Conservation (phyloP, 805 yeast genomes). For the Naumovozyma castellii region DNA sequence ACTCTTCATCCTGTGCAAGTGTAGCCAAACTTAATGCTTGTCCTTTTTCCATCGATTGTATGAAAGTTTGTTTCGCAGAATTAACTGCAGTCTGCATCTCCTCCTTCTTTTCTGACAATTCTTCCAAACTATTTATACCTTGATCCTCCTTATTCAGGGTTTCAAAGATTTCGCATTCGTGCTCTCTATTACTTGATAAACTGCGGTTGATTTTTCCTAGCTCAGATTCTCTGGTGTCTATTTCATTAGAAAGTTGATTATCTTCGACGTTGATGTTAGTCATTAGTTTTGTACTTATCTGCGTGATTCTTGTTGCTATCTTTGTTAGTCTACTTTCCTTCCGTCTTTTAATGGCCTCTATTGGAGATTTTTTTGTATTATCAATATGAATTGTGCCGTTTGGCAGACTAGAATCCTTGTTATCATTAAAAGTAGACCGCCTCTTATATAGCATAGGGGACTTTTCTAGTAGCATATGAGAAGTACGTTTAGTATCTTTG, state of each 20-base stretch:
- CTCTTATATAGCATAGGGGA: slow-evolving; percentile 29
- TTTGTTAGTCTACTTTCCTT: slow-evolving; percentile 2
- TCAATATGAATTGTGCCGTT: no score
- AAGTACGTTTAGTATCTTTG: slow-evolving; percentile 10
- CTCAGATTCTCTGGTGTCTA: slow-evolving; percentile 8
- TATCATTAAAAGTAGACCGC: slow-evolving; percentile 18
- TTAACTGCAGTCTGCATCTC: slow-evolving; percentile 4
- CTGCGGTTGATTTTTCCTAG: neutral
- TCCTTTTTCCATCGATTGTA: slow-evolving; percentile 44
- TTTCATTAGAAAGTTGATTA: slow-evolving; percentile 9
- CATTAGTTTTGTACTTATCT: slow-evolving; percentile 4
- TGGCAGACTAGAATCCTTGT: no score
- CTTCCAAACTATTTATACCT: neutral
- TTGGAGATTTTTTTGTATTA: neutral
- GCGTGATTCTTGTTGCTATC: slow-evolving; percentile 7
- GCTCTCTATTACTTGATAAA: neutral
- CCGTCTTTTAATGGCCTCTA: neutral
- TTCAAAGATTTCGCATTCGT: neutral
- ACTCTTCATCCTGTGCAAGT: slow-evolving; percentile 47
- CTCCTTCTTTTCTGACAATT: neutral
- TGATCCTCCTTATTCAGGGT: neutral
- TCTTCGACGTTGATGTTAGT: slow-evolving; percentile 11
- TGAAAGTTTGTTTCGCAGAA: slow-evolving; percentile 7
- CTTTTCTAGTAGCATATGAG: slow-evolving; percentile 10
- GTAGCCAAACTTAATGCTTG: slow-evolving; percentile 56